These are phyloP conservation scores for Gossypium gossypioides DNA, from an alignment of 441 rosid genomes.

Conservation along the genomic window DNA sequence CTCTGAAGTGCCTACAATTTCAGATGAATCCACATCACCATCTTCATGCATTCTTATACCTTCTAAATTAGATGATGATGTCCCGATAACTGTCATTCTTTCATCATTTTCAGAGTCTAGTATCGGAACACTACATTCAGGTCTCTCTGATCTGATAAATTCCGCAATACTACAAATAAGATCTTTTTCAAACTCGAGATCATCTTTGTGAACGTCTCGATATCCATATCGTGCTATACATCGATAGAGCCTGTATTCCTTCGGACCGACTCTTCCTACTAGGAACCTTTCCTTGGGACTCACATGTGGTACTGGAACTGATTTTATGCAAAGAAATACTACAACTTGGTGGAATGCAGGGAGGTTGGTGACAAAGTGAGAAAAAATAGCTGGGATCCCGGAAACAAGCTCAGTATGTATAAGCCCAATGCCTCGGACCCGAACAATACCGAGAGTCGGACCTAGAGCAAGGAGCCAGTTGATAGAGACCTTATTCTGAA, in stretches of 20 bases:
- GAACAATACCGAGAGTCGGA: constrained; percentile 61
- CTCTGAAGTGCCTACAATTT: constrained; percentile 11
- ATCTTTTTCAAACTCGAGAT: constrained; percentile 64
- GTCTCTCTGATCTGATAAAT: constrained; percentile 57
- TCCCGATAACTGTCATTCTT: constrained; percentile 60
- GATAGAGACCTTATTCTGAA: constrained; percentile 75
- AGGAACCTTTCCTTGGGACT: constrained; percentile 75
- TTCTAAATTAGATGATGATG: constrained; percentile 40
- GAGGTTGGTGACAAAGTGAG: constrained; percentile 84
- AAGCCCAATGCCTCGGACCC: constrained; percentile 78
- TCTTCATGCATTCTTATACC: constrained; percentile 54
- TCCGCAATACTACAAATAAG: constrained; percentile 73
- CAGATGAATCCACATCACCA: constrained; percentile 12
- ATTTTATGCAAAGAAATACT: constrained; percentile 76
- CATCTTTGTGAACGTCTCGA: constrained; percentile 68
- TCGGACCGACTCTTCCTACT: constrained; percentile 80
- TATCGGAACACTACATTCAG: constrained; percentile 14
- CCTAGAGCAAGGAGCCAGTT: constrained; percentile 73
- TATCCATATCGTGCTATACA: constrained; percentile 87
- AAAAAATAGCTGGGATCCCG: constrained; percentile 78
- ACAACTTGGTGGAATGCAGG: constrained; percentile 92
- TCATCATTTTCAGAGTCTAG: constrained; percentile 31
- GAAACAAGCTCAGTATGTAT: constrained; percentile 78
- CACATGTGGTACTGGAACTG: constrained; percentile 81
- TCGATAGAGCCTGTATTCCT: constrained; percentile 58